These are phyloP conservation scores for Fusarium avenaceum DNA, from an alignment of 2,329 filamentous ascomycete species.

Conservation along the genomic window DNA sequence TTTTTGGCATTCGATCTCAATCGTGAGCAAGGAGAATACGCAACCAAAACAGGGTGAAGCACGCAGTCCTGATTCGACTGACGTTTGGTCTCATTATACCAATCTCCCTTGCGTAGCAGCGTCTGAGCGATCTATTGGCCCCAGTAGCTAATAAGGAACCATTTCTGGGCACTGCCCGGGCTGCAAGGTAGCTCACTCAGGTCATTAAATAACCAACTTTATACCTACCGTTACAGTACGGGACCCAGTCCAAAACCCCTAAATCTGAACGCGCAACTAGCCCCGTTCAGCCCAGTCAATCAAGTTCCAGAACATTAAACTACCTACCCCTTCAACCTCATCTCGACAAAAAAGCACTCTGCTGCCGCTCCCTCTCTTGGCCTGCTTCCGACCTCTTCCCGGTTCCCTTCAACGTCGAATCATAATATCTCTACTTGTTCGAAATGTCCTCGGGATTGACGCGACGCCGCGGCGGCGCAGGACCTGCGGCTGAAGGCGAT, in stretches of 20 bases:
- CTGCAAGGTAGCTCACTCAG: too few species aligned
- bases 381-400: conserved; percentile 18
- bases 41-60: conserved; percentile 6
- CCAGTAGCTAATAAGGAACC: conserved; percentile 28
- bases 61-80: conserved; percentile 7
- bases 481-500: conserved; percentile 66
- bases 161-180: background rate
- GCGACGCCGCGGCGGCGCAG: conserved; percentile 77
- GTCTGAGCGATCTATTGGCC: conserved; percentile 28
- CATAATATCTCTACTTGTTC: conserved; percentile 21
- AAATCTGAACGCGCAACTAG: conserved; percentile 49
- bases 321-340: conserved; percentile 47
- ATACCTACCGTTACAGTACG: background rate
- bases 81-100: conserved; percentile 2
- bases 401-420: conserved; percentile 13
- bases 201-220: background rate
- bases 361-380: conserved; percentile 23
- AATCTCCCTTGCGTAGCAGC: conserved; percentile 23
- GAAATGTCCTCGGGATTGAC: conserved; percentile 66
- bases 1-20: conserved; percentile 5
- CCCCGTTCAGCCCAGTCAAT: conserved; percentile 48
- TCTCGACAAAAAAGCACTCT: conserved; percentile 40
- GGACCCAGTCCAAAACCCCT: conserved; percentile 46
- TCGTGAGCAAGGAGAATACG: background rate
- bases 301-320: conserved; percentile 43